These are phyloP conservation scores for Paramecium octaurelia DNA, from an alignment of 73 alveolate genomes.

Conservation along the genomic window DNA sequence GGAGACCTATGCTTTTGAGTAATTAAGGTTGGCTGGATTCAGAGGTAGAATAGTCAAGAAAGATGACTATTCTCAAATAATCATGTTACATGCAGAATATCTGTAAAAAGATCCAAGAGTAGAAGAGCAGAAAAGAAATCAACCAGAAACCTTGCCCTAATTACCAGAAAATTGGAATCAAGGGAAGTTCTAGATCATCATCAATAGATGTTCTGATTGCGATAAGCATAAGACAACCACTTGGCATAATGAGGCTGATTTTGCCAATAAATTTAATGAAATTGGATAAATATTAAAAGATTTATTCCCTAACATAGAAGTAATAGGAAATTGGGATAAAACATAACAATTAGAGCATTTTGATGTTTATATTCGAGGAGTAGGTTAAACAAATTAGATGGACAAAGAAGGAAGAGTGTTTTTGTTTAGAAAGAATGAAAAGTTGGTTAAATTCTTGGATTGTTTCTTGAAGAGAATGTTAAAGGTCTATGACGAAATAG, in stretches of 20 bases:
- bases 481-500: slow-evolving; percentile 75
- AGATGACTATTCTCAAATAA: not conserved
- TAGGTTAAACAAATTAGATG: slow-evolving; percentile 80
- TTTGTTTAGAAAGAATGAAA: slow-evolving; percentile 83
- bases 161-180: slow-evolving; percentile 54
- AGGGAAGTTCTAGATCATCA: slow-evolving; percentile 90
- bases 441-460: slow-evolving; percentile 15
- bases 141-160: slow-evolving; percentile 41
- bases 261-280: slow-evolving; percentile 83
- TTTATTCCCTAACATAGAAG: slow-evolving; percentile 83
- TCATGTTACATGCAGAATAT: slow-evolving; percentile 15
- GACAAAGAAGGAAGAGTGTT: slow-evolving; percentile 91
- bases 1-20: slow-evolving; percentile 20
- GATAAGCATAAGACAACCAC: slow-evolving; percentile 87
- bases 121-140: not conserved
- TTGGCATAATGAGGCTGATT: slow-evolving; percentile 95
- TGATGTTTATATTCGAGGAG: slow-evolving; percentile 94
- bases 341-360: slow-evolving; percentile 86
- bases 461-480: slow-evolving; percentile 18
- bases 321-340: slow-evolving; percentile 95
- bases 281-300: slow-evolving; percentile 85
- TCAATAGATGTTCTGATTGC: slow-evolving; percentile 95
- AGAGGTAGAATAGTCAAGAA: not conserved
- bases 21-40: slow-evolving; percentile 23
- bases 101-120: slow-evolving; percentile 39